A percentile compares a stretch with the other conserved stretches of the same genome.
Conservation (phyloP, 179 eudicot genomes). For the Drosera spatulata region DNA sequence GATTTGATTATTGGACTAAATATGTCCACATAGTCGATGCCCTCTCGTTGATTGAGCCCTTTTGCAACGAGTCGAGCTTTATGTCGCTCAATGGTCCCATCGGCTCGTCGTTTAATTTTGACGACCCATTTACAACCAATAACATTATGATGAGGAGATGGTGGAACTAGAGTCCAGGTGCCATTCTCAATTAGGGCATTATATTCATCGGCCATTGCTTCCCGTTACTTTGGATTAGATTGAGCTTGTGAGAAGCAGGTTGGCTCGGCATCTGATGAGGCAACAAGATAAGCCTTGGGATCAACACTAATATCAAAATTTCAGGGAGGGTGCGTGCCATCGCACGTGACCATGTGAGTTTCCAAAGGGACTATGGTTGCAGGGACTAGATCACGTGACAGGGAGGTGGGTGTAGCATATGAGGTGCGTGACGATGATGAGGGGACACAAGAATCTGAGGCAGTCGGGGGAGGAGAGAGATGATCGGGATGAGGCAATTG, state of each 20-base stretch:
- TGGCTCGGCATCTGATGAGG: too few relatives aligned
- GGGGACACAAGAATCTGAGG: too few relatives aligned
- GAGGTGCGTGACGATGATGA: too few relatives aligned
- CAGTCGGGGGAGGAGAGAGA: too few relatives aligned
- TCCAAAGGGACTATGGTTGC: too few relatives aligned
- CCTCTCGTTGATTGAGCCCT: background rate
- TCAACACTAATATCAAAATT: too few relatives aligned
- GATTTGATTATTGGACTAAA: background rate
- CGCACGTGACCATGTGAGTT: too few relatives aligned
- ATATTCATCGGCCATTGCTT: background rate
- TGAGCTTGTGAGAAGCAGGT: background rate
- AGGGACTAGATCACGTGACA: too few relatives aligned
- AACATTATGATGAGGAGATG: background rate
- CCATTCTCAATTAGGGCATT: background rate
- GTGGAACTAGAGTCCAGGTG: background rate
- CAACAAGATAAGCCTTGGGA: too few relatives aligned
- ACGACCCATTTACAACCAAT: background rate
- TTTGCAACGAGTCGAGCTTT: background rate
- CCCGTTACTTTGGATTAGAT: background rate
- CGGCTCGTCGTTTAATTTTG: background rate
- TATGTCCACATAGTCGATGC: background rate
- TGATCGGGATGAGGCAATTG: too few relatives aligned
- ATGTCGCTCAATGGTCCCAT: background rate
- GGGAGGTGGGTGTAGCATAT: too few relatives aligned
- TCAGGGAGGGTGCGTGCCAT: too few relatives aligned